phyloP scores from a whole-genome alignment of 768 basidiomycete species.

The Podaxis sp. region DNA sequence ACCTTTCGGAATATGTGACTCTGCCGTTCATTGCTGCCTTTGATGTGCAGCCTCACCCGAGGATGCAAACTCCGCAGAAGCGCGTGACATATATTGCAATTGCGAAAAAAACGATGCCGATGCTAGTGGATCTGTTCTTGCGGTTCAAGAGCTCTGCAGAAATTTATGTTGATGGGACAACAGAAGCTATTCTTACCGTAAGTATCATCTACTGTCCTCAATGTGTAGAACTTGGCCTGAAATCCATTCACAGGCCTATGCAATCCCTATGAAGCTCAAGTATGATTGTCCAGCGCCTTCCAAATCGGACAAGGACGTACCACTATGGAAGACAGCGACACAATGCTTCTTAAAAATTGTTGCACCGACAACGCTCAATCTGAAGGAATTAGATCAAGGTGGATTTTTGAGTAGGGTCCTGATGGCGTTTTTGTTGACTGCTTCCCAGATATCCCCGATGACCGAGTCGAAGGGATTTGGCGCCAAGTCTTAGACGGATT shows the following conservation, averaged over 20 bases:
- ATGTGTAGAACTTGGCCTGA: neutral
- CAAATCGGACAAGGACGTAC: conserved; percentile 82
- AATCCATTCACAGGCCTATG: conserved; percentile 59
- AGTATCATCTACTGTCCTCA: conserved; percentile 22
- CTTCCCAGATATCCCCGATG: conserved; percentile 52
- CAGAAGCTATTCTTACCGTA: conserved; percentile 82
- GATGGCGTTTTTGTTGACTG: neutral
- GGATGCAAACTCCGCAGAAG: conserved; percentile 48
- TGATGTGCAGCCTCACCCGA: conserved; percentile 47
- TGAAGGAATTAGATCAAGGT: conserved; percentile 55
- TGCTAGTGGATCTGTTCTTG: conserved; percentile 75
- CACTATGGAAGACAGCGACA: conserved; percentile 96
- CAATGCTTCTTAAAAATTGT: conserved; percentile 72
- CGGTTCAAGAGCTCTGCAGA: conserved; percentile 57
- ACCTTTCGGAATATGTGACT: conserved; percentile 82
- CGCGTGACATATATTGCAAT: conserved; percentile 88
- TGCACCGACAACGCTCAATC: conserved; percentile 57
- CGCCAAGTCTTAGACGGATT: conserved; percentile 80
- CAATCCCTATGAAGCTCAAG: conserved; percentile 90
- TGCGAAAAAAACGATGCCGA: conserved; percentile 86
- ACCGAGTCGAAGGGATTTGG: conserved; percentile 83
- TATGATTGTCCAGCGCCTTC: conserved; percentile 92
- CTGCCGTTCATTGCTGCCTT: conserved; percentile 87
- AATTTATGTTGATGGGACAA: conserved; percentile 78
- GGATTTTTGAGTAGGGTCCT: conserved; percentile 11